Evolutionary conservation across 345 rosid species (phyloP).

Genomic region (Populus simonii): DNA sequence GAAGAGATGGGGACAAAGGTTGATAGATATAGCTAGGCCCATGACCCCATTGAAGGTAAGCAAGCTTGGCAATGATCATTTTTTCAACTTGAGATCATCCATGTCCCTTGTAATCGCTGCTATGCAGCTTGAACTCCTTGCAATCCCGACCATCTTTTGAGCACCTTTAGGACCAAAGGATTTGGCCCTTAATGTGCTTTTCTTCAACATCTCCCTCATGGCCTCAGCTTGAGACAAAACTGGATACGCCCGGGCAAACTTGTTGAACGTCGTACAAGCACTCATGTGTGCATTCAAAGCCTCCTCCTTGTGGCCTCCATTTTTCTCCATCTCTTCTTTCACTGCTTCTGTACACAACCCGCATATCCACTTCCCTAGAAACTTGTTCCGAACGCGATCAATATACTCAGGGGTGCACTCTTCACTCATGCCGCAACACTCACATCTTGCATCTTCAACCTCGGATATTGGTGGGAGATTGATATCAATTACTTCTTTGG

Average conservation of each 20-base stretch:
- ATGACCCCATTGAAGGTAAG: background rate
- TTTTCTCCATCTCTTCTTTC: constrained; percentile 77
- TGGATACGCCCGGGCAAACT: constrained; percentile 73
- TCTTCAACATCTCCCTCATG: constrained; percentile 78
- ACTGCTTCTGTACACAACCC: constrained; percentile 90
- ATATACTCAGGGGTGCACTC: constrained; percentile 86
- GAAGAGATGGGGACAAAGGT: background rate
- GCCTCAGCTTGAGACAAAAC: constrained; percentile 81
- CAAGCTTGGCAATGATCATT: background rate
- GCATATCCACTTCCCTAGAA: constrained; percentile 76
- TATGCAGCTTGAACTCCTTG: constrained; percentile 84
- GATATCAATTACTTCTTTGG: constrained; percentile 32
- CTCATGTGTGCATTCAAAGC: constrained; percentile 70
- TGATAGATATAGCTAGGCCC: background rate
- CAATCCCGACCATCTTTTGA: constrained; percentile 41
- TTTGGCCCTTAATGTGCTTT: constrained; percentile 41
- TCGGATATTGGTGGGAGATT: constrained; percentile 52
- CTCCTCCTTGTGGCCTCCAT: constrained; percentile 50
- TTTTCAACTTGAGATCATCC: constrained; percentile 10
- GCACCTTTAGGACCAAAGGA: constrained; percentile 48
- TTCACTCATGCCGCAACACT: constrained; percentile 90
- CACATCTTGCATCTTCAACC: constrained; percentile 76
- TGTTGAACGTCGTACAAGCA: constrained; percentile 74
- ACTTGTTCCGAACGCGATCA: constrained; percentile 58
- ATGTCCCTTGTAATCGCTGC: constrained; percentile 70